phyloP scores from a whole-genome alignment of 805 yeast genomes.

The Saturnispora quitensis region DNA sequence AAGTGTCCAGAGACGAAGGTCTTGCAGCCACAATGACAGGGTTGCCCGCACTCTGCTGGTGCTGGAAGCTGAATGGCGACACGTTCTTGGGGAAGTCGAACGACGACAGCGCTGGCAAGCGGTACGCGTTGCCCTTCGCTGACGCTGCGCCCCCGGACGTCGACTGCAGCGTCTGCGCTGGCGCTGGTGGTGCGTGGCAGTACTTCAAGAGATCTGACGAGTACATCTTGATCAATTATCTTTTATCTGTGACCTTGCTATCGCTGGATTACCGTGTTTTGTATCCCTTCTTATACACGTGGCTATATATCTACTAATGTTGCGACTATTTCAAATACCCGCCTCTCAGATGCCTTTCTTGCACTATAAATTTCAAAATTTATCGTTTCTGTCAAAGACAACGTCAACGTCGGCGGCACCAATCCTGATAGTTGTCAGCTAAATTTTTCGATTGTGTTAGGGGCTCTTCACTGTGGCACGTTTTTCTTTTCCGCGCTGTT shows the following conservation, averaged over 20 bases:
- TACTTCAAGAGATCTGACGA: constrained; percentile 14
- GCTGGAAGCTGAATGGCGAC: background rate
- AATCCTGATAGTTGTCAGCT: background rate
- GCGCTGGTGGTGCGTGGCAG: constrained; percentile 8
- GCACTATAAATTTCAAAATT: background rate
- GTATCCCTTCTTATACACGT: background rate
- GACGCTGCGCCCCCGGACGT: background rate
- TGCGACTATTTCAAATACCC: background rate
- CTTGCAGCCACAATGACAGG: background rate
- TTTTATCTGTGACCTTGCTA: background rate
- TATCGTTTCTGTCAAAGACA: background rate
- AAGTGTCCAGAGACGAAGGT: background rate
- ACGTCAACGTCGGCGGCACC: background rate
- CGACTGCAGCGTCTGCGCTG: background rate
- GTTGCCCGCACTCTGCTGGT: background rate
- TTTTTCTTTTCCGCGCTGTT: background rate
- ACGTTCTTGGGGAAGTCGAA: background rate
- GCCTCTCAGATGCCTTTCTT: background rate
- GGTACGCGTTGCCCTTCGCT: background rate
- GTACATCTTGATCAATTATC: constrained; percentile 1
- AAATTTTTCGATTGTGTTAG: background rate
- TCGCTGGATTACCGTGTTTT: background rate
- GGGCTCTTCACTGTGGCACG: background rate
- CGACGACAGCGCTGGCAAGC: background rate
- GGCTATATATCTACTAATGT: no score